Conservation (phyloP, 495 filamentous ascomycete genomes). For the Aspergillus campestris region DNA sequence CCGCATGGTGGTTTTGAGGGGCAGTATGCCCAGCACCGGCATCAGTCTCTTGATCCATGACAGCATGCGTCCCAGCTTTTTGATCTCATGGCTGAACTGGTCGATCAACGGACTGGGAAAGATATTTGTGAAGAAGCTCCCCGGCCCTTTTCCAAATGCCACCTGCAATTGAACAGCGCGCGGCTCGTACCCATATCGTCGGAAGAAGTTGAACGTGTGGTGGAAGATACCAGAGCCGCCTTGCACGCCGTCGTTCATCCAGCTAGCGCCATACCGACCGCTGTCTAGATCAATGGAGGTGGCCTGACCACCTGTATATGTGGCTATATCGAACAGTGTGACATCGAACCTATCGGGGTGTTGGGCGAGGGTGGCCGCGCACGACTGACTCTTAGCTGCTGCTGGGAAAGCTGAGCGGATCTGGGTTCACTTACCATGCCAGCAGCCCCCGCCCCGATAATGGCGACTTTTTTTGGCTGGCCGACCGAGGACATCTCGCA, state of each 20-base stretch:
- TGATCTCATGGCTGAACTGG: slow-evolving; percentile 54
- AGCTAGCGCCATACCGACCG: slow-evolving; percentile 55
- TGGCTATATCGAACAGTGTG: slow-evolving; percentile 60
- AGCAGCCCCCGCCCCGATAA: slow-evolving; percentile 58
- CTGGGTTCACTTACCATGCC: slow-evolving; percentile 40
- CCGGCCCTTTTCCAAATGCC: slow-evolving; percentile 65
- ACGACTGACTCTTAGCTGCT: slow-evolving; percentile 46
- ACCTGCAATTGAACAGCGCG: slow-evolving; percentile 70
- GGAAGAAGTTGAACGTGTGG: slow-evolving; percentile 74
- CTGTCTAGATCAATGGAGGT: slow-evolving; percentile 68
- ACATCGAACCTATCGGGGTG: slow-evolving; percentile 68
- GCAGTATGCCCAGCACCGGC: slow-evolving; percentile 63
- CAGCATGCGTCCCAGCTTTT: slow-evolving; percentile 55
- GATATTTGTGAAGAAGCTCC: slow-evolving; percentile 73
- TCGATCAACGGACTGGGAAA: slow-evolving; percentile 64
- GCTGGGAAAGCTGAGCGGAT: background rate
- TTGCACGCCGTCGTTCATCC: slow-evolving; percentile 83
- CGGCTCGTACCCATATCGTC: slow-evolving; percentile 55
- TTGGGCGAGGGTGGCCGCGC: slow-evolving; percentile 63
- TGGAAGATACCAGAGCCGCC: slow-evolving; percentile 73
- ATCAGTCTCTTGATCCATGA: slow-evolving; percentile 62
- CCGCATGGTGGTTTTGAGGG: slow-evolving; percentile 59
- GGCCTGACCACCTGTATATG: slow-evolving; percentile 72
- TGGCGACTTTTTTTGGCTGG: slow-evolving; percentile 41
- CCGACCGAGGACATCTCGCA: background rate